Percentiles rank a stretch among this genome's conserved stretches.
phyloP scores from a whole-genome alignment of 305 asterid species.

The Fraxinus floribunda region DNA sequence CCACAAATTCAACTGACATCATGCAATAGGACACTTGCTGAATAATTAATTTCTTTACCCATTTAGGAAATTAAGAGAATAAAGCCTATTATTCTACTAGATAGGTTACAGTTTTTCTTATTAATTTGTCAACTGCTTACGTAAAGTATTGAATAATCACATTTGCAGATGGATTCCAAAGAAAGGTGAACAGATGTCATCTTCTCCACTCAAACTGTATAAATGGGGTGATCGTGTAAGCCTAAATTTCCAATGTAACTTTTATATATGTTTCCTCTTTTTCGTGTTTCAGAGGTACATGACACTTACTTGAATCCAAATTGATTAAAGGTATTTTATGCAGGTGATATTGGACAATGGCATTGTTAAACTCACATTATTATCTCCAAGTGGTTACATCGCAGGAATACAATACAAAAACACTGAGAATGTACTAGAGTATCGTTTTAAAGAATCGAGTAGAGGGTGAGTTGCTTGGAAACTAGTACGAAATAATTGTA shows the following conservation, averaged over 20 bases:
- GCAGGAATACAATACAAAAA: slow-evolving; percentile 48
- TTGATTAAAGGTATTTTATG: not conserved
- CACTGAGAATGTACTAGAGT: slow-evolving; percentile 49
- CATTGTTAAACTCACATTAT: slow-evolving; percentile 37
- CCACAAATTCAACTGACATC: slow-evolving; percentile 3
- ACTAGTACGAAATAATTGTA: too few relatives aligned
- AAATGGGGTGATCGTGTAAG: slow-evolving; percentile 28
- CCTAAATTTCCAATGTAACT: not conserved
- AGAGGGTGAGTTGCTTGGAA: slow-evolving; percentile 53
- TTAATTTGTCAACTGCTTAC: not conserved
- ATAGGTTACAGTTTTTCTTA: not conserved
- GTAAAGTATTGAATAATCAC: not conserved
- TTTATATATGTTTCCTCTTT: not conserved
- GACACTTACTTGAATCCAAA: not conserved
- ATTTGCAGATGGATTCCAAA: slow-evolving; percentile 25
- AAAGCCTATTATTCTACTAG: not conserved
- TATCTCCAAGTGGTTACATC: slow-evolving; percentile 47
- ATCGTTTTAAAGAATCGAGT: slow-evolving; percentile 26
- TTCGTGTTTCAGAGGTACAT: not conserved
- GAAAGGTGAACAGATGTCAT: slow-evolving; percentile 9
- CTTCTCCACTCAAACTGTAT: slow-evolving; percentile 36
- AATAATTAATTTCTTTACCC: not conserved
- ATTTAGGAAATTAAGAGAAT: not conserved
- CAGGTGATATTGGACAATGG: slow-evolving; percentile 70
- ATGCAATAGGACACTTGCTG: not conserved